Conservation (phyloP, 2,329 filamentous ascomycete species). For the Fusarium staphyleae region DNA sequence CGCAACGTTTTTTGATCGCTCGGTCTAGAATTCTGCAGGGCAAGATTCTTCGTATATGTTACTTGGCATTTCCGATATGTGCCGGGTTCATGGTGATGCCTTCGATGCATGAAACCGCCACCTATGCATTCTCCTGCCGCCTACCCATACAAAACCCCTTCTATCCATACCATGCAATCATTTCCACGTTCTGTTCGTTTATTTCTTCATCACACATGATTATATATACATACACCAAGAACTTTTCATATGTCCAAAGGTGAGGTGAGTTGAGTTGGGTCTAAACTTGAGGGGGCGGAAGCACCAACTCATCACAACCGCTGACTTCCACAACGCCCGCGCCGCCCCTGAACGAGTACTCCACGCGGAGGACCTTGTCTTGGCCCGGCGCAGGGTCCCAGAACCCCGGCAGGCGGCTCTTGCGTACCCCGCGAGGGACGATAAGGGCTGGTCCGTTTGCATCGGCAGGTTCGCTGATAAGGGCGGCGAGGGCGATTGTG, state of each 20-base stretch:
- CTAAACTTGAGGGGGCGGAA: constrained; percentile 32
- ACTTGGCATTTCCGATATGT: background rate
- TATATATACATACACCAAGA: background rate
- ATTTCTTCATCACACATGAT: constrained; percentile 17
- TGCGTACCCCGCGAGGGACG: constrained; percentile 52
- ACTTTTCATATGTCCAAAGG: background rate
- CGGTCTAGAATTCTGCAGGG: too few species aligned
- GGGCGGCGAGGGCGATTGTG: constrained; percentile 55
- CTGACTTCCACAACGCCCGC: constrained; percentile 33
- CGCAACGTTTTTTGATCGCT: too few species aligned
- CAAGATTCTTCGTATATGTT: too few species aligned
- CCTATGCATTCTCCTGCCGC: background rate
- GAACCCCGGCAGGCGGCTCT: constrained; percentile 57
- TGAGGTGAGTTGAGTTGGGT: background rate
- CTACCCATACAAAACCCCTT: background rate
- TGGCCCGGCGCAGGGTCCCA: constrained; percentile 57
- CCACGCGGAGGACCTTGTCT: constrained; percentile 55
- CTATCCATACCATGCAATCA: background rate
- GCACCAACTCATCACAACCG: constrained; percentile 33
- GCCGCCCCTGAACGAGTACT: constrained; percentile 53
- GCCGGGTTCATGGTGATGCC: background rate
- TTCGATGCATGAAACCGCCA: background rate
- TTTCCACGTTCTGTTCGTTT: background rate
- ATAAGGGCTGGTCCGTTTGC: constrained; percentile 41
- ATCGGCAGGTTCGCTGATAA: constrained; percentile 47